These are phyloP conservation scores for Zygnema cylindricum DNA, from an alignment of 139 green algal genomes.

Conservation along the genomic window DNA sequence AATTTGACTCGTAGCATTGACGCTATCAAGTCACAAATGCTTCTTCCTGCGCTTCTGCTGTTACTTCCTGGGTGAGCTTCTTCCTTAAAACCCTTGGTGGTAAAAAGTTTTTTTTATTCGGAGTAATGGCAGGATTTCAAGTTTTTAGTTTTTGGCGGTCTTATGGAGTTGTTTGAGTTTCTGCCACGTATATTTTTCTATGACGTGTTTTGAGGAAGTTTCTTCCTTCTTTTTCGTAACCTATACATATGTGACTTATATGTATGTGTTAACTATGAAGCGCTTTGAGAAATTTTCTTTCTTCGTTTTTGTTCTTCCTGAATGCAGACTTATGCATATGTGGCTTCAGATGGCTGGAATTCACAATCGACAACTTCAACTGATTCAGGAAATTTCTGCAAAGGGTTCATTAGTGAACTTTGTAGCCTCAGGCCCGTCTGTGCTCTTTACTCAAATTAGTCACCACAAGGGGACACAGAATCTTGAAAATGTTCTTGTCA, in stretches of 20 bases:
- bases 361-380: not conserved
- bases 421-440: not conserved
- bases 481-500: conserved; percentile 25
- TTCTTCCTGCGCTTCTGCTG: not conserved
- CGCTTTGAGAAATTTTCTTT: too few species aligned
- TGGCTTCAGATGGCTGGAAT: not conserved
- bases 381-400: not conserved
- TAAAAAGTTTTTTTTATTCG: too few species aligned
- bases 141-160: too few species aligned
- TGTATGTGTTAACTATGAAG: too few species aligned
- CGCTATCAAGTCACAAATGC: not conserved
- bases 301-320: too few species aligned
- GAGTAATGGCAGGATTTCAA: too few species aligned
- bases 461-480: conserved; percentile 36
- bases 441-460: not conserved
- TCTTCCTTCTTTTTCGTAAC: too few species aligned
- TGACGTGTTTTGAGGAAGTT: too few species aligned
- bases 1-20: not conserved
- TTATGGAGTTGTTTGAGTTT: too few species aligned
- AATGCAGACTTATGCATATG: not conserved
- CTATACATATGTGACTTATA: too few species aligned
- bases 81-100: too few species aligned
- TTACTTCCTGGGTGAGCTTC: not conserved
- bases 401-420: not conserved
- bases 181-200: too few species aligned